Percentiles rank a stretch among this genome's conserved stretches.
Evolutionary conservation across 352 stramenopile genomes (phyloP).

Genomic region (Phytophthora uliginosa): DNA sequence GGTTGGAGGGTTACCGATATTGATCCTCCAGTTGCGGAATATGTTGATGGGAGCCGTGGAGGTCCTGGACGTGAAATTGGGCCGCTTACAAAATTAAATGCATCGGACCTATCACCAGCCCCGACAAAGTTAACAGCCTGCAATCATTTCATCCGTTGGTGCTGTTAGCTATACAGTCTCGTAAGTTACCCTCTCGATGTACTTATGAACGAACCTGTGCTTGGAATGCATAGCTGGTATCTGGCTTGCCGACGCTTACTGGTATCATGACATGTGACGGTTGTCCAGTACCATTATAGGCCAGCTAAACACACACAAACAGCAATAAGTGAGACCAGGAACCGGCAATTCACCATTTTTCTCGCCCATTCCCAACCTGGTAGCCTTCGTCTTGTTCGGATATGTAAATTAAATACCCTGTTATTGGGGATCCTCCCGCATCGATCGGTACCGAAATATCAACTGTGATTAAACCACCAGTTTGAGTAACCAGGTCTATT

Average conservation of each 20-base stretch:
- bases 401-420: slow-evolving; percentile 39
- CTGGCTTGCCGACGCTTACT: slow-evolving; percentile 48
- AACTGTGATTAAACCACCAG: slow-evolving; percentile 58
- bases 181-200: neutral
- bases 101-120: slow-evolving; percentile 35
- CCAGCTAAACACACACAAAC: slow-evolving; percentile 28
- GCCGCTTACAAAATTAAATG: slow-evolving; percentile 42
- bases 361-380: slow-evolving; percentile 10
- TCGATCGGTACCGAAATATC: slow-evolving; percentile 45
- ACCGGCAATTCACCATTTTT: neutral
- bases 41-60: slow-evolving; percentile 36
- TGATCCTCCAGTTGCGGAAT: slow-evolving; percentile 44
- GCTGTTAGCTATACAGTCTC: neutral
- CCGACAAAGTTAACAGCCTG: slow-evolving; percentile 60
- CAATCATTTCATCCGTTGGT: neutral
- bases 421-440: slow-evolving; percentile 48
- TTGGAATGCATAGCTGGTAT: slow-evolving; percentile 49
- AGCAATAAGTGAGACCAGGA: neutral
- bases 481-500: slow-evolving; percentile 42
- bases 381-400: slow-evolving; percentile 1
- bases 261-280: slow-evolving; percentile 27
- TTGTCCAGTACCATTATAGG: slow-evolving; percentile 35
- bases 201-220: slow-evolving; percentile 39
- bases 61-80: slow-evolving; percentile 51
- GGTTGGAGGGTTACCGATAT: slow-evolving; percentile 42